phyloP scores from a whole-genome alignment of 441 rosid genomes.

The Breynia disticha region DNA sequence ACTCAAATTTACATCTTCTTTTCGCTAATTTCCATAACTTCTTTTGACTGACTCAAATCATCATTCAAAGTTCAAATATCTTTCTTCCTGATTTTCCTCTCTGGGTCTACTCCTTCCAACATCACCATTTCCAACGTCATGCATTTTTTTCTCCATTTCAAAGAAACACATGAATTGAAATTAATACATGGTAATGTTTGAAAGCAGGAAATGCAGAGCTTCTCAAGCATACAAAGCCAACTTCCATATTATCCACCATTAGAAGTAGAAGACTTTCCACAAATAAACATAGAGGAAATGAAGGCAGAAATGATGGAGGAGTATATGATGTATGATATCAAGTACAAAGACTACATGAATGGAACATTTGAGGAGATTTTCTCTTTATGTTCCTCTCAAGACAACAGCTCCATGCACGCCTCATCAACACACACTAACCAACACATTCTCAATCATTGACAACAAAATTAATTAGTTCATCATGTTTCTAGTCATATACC shows the following conservation, averaged over 20 bases:
- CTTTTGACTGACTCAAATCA: constrained; percentile 30
- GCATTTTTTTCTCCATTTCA: background rate
- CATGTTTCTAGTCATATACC: background rate
- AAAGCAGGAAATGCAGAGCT: constrained; percentile 30
- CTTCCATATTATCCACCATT: constrained; percentile 38
- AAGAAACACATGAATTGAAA: background rate
- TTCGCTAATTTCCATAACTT: constrained; percentile 26
- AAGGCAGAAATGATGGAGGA: constrained; percentile 28
- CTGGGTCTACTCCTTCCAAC: constrained; percentile 7
- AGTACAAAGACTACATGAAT: constrained; percentile 30
- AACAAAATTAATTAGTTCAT: background rate
- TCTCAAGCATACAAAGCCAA: constrained; percentile 31
- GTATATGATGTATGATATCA: constrained; percentile 20
- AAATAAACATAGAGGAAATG: constrained; percentile 28
- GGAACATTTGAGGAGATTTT: constrained; percentile 51
- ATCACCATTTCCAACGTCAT: constrained; percentile 17
- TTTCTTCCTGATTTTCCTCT: constrained; percentile 21
- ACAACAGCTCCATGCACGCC: constrained; percentile 3
- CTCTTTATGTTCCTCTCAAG: constrained; percentile 33
- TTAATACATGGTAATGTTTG: background rate
- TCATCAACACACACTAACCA: background rate
- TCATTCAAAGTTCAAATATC: constrained; percentile 18
- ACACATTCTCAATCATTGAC: background rate
- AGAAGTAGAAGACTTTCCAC: constrained; percentile 59
- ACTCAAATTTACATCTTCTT: constrained; percentile 23